Evolutionary conservation across 1,284 basidiomycete species (phyloP).

Genomic region (Sanghuangporus baumii): DNA sequence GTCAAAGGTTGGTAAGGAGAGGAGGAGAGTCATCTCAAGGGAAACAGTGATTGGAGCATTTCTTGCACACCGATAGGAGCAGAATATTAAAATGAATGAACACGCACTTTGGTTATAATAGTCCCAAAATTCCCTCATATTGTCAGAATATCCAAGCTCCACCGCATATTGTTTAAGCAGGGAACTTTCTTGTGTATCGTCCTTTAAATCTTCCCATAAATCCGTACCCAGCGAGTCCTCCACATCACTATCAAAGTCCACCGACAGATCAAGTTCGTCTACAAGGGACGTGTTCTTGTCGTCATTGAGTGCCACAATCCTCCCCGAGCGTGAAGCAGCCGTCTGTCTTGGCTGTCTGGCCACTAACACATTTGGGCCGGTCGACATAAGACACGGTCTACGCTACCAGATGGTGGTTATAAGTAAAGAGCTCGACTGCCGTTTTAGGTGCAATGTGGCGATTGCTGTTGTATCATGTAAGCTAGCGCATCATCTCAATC

Average conservation of each 20-base stretch:
- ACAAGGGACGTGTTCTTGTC: background rate
- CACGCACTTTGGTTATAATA: background rate
- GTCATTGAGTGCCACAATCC: background rate
- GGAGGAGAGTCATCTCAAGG: no score
- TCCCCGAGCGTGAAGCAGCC: background rate
- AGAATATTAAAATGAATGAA: background rate
- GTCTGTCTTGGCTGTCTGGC: no score
- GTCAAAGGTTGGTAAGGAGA: no score
- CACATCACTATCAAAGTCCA: constrained; percentile 17
- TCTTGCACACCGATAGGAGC: background rate
- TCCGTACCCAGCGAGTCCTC: constrained; percentile 12
- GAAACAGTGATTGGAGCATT: background rate
- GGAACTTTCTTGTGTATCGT: background rate
- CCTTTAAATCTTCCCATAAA: background rate
- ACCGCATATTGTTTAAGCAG: background rate
- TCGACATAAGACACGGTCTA: background rate
- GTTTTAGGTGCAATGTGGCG: background rate
- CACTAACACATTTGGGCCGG: no score
- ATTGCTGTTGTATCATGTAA: background rate
- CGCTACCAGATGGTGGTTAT: background rate
- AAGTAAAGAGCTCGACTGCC: background rate
- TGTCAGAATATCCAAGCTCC: constrained; percentile 7
- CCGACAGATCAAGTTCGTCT: constrained; percentile 13
- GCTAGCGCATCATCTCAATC: background rate
- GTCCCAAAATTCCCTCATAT: background rate